Evolutionary conservation across 768 basidiomycete species (phyloP).

Genomic region (Dacryopinax spathularia): DNA sequence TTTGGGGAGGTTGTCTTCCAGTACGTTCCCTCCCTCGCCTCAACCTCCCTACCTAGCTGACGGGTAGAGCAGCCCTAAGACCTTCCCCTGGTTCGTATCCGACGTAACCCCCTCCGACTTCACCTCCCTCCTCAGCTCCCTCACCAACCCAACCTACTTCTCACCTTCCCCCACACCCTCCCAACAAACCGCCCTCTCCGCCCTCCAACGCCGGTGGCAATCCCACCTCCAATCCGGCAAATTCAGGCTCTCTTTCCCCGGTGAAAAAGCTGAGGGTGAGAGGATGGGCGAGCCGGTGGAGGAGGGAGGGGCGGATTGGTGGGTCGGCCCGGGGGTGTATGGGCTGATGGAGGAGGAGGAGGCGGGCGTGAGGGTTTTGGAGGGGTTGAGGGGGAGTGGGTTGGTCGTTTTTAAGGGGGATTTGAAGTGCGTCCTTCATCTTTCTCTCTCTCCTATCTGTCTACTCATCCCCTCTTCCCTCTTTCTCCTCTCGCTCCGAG

Average conservation of each 20-base stretch:
- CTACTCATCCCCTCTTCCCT: constrained; percentile 3
- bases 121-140: constrained; percentile 35
- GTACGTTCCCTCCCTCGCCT: constrained; percentile 32
- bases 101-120: constrained; percentile 88
- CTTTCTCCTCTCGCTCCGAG: constrained; percentile 63
- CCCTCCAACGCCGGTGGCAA: constrained; percentile 59
- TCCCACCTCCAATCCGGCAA: constrained; percentile 50
- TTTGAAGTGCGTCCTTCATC: constrained; percentile 51
- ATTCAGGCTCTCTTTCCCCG: constrained; percentile 59
- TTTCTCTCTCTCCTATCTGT: constrained; percentile 3
- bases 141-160: constrained; percentile 38
- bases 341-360: constrained; percentile 47
- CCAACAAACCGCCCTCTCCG: constrained; percentile 33
- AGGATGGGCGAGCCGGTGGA: constrained; percentile 25
- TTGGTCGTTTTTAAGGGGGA: constrained; percentile 88
- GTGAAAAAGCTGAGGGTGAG: constrained; percentile 42
- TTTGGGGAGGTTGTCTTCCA: constrained; percentile 78
- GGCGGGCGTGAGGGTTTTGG: constrained; percentile 36
- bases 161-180: constrained; percentile 27
- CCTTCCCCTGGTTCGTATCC: constrained; percentile 95
- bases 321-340: constrained; percentile 64
- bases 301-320: constrained; percentile 35
- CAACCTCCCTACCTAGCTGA: neutral
- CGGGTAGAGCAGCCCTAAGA: constrained; percentile 52
- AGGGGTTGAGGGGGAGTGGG: constrained; percentile 37